phyloP scores from a whole-genome alignment of 495 filamentous ascomycete genomes.

The Pyrenula aspistea region DNA sequence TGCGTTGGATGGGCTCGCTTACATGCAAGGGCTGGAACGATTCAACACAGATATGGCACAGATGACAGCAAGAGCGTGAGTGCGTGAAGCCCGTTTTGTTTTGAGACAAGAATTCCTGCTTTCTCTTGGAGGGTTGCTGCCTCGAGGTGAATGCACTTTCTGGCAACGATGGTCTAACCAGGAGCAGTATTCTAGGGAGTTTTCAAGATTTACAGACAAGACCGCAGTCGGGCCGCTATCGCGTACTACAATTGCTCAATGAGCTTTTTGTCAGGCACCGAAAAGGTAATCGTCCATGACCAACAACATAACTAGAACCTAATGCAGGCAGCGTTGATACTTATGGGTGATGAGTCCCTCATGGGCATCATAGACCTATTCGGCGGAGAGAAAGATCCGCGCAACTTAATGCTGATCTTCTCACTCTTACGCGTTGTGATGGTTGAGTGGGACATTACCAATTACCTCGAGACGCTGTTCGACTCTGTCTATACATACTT shows the following conservation, averaged over 20 bases:
- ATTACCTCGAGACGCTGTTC: conserved; percentile 57
- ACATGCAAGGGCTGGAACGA: conserved; percentile 32
- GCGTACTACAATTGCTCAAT: conserved; percentile 52
- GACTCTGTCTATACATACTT: conserved; percentile 72
- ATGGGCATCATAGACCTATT: conserved; percentile 54
- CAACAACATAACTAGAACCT: conserved; percentile 3
- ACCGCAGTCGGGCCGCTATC: conserved; percentile 48
- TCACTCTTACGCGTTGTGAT: conserved; percentile 61
- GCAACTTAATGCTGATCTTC: conserved; percentile 70
- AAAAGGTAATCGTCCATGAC: conserved; percentile 29
- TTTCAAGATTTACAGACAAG: conserved; percentile 50
- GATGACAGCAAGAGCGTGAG: conserved; percentile 38
- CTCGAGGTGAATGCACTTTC: no score
- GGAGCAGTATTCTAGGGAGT: conserved; percentile 30
- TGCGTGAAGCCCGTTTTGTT: conserved; percentile 8
- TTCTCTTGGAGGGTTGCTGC: no score
- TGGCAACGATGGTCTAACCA: neutral
- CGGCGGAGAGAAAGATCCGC: conserved; percentile 65
- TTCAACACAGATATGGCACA: conserved; percentile 36
- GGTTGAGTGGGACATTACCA: conserved; percentile 59
- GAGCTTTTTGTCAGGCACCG: conserved; percentile 54
- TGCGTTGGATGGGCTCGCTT: conserved; percentile 34
- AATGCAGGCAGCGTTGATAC: conserved; percentile 29
- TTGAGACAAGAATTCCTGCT: neutral
- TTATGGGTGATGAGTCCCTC: conserved; percentile 47